Evolutionary conservation across 306 rosid species (phyloP).

Genomic region (Cajanus cajan): DNA sequence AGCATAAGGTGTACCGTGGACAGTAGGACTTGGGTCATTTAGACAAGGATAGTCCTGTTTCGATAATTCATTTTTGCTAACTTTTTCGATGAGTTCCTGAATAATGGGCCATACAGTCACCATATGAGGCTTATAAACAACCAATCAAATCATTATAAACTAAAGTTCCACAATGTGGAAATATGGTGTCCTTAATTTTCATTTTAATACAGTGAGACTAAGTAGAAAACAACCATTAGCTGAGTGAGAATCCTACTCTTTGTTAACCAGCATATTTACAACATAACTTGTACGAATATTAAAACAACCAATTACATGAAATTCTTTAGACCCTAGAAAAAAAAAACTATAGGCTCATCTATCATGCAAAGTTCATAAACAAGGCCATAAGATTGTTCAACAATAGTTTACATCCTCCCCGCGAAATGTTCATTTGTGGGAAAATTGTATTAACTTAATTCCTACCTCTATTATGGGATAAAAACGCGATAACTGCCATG

Average conservation of each 20-base stretch:
- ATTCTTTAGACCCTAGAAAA: slow-evolving; percentile 11
- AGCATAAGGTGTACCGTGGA: slow-evolving; percentile 56
- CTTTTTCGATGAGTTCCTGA: slow-evolving; percentile 86
- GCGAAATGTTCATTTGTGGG: neutral
- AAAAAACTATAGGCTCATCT: slow-evolving; percentile 12
- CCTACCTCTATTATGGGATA: slow-evolving; percentile 92
- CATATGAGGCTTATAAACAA: slow-evolving; percentile 18
- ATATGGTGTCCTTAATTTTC: slow-evolving; percentile 10
- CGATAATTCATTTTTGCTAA: slow-evolving; percentile 75
- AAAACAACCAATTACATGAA: neutral
- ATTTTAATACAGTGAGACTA: slow-evolving; percentile 3
- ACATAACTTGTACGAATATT: neutral
- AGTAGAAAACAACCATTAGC: slow-evolving; percentile 2
- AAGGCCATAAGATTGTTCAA: slow-evolving; percentile 3
- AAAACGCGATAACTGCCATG: slow-evolving; percentile 90
- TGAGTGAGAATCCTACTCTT: neutral
- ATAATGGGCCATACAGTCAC: slow-evolving; percentile 23
- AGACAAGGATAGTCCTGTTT: slow-evolving; percentile 89
- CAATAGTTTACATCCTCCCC: slow-evolving; percentile 10
- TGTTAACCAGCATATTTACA: slow-evolving; percentile 18
- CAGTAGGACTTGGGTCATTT: slow-evolving; percentile 80
- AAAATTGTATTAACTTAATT: slow-evolving; percentile 16
- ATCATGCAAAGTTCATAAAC: slow-evolving; percentile 12
- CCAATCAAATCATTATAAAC: neutral
- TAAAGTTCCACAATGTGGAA: neutral